These are phyloP conservation scores for Bertia moriformis DNA, from an alignment of 2,329 filamentous ascomycete genomes.

Conservation along the genomic window DNA sequence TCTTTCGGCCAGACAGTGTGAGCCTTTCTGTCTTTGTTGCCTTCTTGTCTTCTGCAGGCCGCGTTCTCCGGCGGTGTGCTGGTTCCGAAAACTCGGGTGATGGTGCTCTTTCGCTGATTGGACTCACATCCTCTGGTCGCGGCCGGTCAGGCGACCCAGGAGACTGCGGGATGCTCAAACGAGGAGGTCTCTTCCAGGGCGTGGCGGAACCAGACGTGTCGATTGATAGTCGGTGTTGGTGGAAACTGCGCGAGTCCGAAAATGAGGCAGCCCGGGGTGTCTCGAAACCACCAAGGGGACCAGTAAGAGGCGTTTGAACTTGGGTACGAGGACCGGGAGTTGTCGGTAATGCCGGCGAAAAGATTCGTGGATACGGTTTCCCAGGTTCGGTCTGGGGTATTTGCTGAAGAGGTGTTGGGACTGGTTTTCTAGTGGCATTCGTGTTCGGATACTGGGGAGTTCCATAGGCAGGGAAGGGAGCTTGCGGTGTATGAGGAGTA, in stretches of 20 bases:
- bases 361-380: not conserved
- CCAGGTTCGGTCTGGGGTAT: not conserved
- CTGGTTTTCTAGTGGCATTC: no score
- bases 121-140: constrained; percentile 24
- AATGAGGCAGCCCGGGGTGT: not conserved
- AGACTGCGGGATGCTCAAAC: constrained; percentile 14
- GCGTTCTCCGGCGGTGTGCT: constrained; percentile 3
- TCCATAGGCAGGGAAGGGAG: no score
- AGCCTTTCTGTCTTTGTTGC: constrained; percentile 6
- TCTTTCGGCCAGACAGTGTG: constrained; percentile 13
- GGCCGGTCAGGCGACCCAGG: constrained; percentile 22
- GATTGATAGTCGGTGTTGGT: constrained; percentile 14
- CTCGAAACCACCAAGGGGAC: not conserved
- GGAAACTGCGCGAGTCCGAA: not conserved
- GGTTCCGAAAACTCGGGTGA: constrained; percentile 16
- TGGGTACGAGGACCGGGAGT: not conserved
- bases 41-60: not conserved
- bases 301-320: not conserved
- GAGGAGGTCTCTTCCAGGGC: constrained; percentile 23
- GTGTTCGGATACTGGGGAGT: no score
- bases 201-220: constrained; percentile 22
- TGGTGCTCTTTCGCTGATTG: constrained; percentile 23
- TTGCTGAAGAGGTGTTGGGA: not conserved
- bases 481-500: no score
- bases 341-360: not conserved